These are phyloP conservation scores for Backusella luteola DNA, from an alignment of 192 early-diverging fungal genomes.

Conservation along the genomic window DNA sequence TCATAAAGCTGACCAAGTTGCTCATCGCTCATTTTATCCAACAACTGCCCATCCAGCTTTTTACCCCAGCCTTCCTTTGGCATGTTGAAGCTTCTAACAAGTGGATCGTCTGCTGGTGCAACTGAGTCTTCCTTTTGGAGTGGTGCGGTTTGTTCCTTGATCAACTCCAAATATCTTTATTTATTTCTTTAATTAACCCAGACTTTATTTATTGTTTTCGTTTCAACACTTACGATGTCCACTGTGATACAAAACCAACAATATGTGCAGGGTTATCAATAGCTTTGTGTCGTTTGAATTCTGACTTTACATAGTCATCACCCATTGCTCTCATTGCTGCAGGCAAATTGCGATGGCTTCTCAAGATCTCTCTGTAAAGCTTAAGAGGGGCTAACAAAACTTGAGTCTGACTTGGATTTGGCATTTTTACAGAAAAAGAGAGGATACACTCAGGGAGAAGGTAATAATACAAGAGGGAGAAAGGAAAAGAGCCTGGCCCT, in stretches of 20 bases:
- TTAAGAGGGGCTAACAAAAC: conserved; percentile 47
- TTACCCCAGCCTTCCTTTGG: conserved; percentile 29
- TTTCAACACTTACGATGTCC: conserved; percentile 43
- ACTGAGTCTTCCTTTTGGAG: conserved; percentile 11
- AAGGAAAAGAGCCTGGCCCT: background rate
- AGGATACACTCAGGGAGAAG: background rate
- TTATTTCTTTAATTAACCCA: background rate
- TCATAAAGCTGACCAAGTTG: conserved; percentile 58
- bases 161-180: conserved; percentile 25
- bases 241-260: conserved; percentile 56
- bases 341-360: conserved; percentile 48
- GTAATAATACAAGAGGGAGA: background rate
- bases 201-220: background rate
- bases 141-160: conserved; percentile 22
- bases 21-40: conserved; percentile 57
- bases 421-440: background rate
- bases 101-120: conserved; percentile 9
- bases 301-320: conserved; percentile 60
- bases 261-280: conserved; percentile 56
- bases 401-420: conserved; percentile 17
- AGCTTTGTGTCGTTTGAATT: conserved; percentile 54
- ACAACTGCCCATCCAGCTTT: conserved; percentile 35
- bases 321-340: conserved; percentile 51
- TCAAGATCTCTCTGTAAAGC: conserved; percentile 54
- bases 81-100: conserved; percentile 15